These are phyloP conservation scores for Boletus sp. DNA, from an alignment of 1,284 basidiomycete species.

Conservation along the genomic window DNA sequence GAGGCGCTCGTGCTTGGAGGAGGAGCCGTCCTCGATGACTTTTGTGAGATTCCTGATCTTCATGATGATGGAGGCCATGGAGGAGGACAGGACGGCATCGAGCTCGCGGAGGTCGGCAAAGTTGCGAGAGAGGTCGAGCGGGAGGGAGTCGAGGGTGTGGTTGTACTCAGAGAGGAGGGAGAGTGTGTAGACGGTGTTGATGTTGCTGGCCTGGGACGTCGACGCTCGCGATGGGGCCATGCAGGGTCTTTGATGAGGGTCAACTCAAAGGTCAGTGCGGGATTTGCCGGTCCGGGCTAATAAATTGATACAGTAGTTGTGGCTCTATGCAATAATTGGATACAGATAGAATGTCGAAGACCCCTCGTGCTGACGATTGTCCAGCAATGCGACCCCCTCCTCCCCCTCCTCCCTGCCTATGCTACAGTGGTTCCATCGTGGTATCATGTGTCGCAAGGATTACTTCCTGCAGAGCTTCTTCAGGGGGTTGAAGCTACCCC, in stretches of 20 bases:
- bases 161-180: conserved; percentile 77
- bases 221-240: conserved; percentile 33
- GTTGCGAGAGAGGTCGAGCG: conserved; percentile 89
- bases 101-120: conserved; percentile 96
- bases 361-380: not conserved
- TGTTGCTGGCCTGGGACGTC: conserved; percentile 33
- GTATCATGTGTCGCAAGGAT: not conserved
- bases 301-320: conserved; percentile 21
- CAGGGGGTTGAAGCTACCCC: conserved; percentile 24
- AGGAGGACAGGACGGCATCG: conserved; percentile 92
- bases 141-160: conserved; percentile 91
- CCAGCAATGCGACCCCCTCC: not conserved
- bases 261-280: conserved; percentile 8
- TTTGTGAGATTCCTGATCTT: conserved; percentile 74
- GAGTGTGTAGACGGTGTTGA: conserved; percentile 54
- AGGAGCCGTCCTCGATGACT: conserved; percentile 70
- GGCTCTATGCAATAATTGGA: conserved; percentile 18
- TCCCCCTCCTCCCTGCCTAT: not conserved
- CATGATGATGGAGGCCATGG: conserved; percentile 72
- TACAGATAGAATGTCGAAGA: conserved; percentile 28
- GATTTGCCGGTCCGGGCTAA: conserved; percentile 30
- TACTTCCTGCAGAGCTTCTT: conserved; percentile 31
- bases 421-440: not conserved
- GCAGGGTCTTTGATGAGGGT: not conserved
- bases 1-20: conserved; percentile 76